These are phyloP conservation scores for Knufia petricola DNA, from an alignment of 2,329 filamentous ascomycete species.

Conservation along the genomic window DNA sequence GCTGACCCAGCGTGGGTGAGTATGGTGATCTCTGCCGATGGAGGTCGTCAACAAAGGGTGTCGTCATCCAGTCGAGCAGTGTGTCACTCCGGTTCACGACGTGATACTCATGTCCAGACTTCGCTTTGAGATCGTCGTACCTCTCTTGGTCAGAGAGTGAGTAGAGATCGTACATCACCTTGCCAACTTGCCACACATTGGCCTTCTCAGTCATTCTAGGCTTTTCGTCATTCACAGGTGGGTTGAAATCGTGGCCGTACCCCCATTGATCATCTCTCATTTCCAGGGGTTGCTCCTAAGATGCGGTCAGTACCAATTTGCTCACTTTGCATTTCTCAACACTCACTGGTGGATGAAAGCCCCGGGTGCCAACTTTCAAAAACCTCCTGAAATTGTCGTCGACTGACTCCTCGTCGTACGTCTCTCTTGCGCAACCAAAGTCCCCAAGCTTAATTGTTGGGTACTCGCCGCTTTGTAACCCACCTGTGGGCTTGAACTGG, in stretches of 20 bases:
- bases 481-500: not conserved
- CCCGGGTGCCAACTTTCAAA: not conserved
- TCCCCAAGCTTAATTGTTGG: constrained; percentile 8
- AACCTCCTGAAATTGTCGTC: too few relatives aligned
- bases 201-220: not conserved
- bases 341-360: not conserved
- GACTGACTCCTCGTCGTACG: too few relatives aligned
- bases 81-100: not conserved
- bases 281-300: too few relatives aligned
- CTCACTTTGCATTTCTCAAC: too few relatives aligned
- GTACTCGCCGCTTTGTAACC: constrained; percentile 1
- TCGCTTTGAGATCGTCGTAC: too few relatives aligned
- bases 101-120: not conserved
- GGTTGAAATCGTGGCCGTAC: not conserved
- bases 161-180: constrained; percentile 4
- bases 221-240: not conserved
- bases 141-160: not conserved
- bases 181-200: constrained; percentile 4
- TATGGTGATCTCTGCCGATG: not conserved
- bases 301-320: too few relatives aligned
- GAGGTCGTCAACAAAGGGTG: not conserved
- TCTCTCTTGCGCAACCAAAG: constrained; percentile 4
- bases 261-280: too few relatives aligned
- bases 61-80: not conserved
- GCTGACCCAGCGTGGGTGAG: not conserved